These are phyloP conservation scores for Actinomortierella wolfii DNA, from an alignment of 371 early-diverging fungal genomes.

Conservation along the genomic window DNA sequence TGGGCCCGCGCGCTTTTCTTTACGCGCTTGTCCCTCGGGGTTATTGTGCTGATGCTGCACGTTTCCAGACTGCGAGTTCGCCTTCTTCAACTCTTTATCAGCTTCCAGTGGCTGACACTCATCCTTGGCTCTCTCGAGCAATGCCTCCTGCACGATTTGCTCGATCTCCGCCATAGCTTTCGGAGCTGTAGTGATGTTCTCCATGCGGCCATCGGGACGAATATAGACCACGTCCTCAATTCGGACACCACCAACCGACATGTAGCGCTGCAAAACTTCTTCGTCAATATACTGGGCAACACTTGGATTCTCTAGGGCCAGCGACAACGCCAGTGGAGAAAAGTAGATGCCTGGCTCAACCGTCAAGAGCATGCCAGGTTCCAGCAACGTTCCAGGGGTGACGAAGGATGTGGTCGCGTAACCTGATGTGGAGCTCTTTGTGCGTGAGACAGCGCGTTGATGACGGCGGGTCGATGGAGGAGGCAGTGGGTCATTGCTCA, in stretches of 20 bases:
- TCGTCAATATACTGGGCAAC: conserved; percentile 67
- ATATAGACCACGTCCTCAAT: conserved; percentile 90
- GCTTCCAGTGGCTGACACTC: too few relatives aligned
- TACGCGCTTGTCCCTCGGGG: too few relatives aligned
- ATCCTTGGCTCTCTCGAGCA: too few relatives aligned
- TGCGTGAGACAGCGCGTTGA: too few relatives aligned
- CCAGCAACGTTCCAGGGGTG: conserved; percentile 70
- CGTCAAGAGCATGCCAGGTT: conserved; percentile 86
- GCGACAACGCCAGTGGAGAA: conserved; percentile 55
- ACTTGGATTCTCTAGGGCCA: conserved; percentile 49
- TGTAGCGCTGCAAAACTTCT: conserved; percentile 68
- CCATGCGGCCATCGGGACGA: conserved; percentile 55
- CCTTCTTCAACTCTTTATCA: too few relatives aligned
- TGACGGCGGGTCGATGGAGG: conserved; percentile 36
- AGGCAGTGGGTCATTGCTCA: conserved; percentile 3
- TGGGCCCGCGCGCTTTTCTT: too few relatives aligned
- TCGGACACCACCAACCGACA: conserved; percentile 88
- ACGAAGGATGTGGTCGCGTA: conserved; percentile 79
- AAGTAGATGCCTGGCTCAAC: conserved; percentile 92
- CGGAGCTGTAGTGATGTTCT: conserved; percentile 77
- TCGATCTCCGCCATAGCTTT: conserved; percentile 73
- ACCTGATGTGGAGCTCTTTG: conserved; percentile 28
- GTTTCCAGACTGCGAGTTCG: too few relatives aligned
- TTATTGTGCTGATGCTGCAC: too few relatives aligned
- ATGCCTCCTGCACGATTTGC: conserved; percentile 23